Conservation (phyloP, 371 early-diverging fungal species). For the Quaeritorhiza haematococci region DNA sequence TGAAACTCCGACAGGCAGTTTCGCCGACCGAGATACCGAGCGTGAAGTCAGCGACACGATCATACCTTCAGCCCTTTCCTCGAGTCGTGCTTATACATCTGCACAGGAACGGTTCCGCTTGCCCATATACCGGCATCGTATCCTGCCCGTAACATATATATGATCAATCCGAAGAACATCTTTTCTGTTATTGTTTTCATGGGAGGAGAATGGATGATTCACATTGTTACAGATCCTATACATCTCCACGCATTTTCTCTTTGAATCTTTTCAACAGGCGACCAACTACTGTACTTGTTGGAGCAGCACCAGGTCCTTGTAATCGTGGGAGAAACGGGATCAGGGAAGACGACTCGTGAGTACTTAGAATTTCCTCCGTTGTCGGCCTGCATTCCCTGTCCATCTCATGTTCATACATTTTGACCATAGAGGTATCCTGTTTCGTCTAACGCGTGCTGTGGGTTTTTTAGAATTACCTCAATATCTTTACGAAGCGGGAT, state of each 20-base stretch:
- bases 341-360: conserved; percentile 95
- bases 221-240: not conserved
- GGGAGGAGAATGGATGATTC: not conserved
- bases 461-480: conserved; percentile 76
- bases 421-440: not conserved
- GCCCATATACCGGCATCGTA: conserved; percentile 56
- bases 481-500: conserved; percentile 84
- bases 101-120: conserved; percentile 52
- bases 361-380: not conserved
- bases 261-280: conserved; percentile 23
- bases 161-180: conserved; percentile 38
- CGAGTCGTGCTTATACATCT: conserved; percentile 41
- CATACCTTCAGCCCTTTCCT: conserved; percentile 36
- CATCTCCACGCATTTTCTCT: conserved; percentile 8
- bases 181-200: not conserved
- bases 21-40: conserved; percentile 59
- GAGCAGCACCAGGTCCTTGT: conserved; percentile 82
- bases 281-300: conserved; percentile 74
- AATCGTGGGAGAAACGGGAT: conserved; percentile 96
- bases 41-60: conserved; percentile 49
- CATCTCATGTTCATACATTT: not conserved
- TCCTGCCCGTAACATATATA: conserved; percentile 30
- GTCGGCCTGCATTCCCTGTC: not conserved
- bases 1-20: too few species aligned
- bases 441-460: not conserved